These are phyloP conservation scores for Heliamphora pulchella DNA, from an alignment of 179 eudicot species.

Conservation along the genomic window DNA sequence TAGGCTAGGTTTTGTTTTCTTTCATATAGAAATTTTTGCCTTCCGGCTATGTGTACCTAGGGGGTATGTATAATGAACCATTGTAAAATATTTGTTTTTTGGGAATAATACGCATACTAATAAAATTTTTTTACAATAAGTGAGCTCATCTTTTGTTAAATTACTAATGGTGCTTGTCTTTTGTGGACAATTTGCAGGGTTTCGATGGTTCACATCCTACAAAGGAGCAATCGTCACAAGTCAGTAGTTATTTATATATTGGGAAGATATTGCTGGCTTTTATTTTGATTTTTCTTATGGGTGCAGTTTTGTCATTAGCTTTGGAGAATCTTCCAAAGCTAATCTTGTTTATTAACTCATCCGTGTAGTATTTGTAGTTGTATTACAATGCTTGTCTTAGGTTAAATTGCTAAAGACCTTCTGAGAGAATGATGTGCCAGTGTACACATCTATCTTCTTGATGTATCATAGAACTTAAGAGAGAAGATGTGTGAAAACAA, in stretches of 20 bases:
- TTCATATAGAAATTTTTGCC: too few relatives aligned
- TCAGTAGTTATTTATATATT: slow-evolving; percentile 30
- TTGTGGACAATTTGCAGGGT: slow-evolving; percentile 38
- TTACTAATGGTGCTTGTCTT: not conserved
- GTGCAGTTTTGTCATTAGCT: slow-evolving; percentile 46
- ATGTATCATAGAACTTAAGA: not conserved
- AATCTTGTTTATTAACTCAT: slow-evolving; percentile 39
- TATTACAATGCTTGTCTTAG: not conserved
- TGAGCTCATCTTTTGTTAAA: too few relatives aligned
- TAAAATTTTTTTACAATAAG: too few relatives aligned
- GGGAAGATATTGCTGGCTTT: slow-evolving; percentile 67
- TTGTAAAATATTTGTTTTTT: too few relatives aligned
- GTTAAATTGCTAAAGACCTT: not conserved
- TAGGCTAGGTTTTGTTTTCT: too few relatives aligned
- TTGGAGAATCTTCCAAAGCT: slow-evolving; percentile 68
- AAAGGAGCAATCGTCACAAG: slow-evolving; percentile 21
- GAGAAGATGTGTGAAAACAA: not conserved
- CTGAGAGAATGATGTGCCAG: not conserved
- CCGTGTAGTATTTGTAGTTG: slow-evolving; percentile 22
- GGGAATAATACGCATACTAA: too few relatives aligned
- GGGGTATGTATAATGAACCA: too few relatives aligned
- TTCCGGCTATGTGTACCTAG: too few relatives aligned
- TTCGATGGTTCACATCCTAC: slow-evolving; percentile 17
- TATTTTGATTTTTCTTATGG: slow-evolving; percentile 51
- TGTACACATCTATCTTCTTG: not conserved